These are phyloP conservation scores for Nicotiana noctiflora DNA, from an alignment of 257 asterid species.

Conservation along the genomic window DNA sequence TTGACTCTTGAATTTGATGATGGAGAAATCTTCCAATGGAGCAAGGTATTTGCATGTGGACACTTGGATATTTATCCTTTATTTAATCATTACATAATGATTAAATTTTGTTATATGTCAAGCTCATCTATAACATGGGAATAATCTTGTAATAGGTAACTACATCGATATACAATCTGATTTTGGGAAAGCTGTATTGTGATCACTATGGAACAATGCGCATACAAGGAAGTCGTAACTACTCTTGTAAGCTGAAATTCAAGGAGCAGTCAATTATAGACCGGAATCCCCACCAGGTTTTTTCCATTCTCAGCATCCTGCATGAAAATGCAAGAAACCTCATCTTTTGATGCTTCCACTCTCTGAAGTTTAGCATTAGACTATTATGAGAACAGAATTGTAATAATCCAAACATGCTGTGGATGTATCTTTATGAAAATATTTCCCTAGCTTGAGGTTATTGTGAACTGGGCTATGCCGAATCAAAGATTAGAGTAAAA, in stretches of 20 bases:
- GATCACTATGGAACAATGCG: conserved; percentile 98
- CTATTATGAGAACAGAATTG: not conserved
- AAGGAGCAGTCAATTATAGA: conserved; percentile 97
- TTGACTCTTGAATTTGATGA: conserved; percentile 91
- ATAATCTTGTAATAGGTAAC: conserved; percentile 55
- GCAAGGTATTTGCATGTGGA: conserved; percentile 50
- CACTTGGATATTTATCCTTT: not conserved
- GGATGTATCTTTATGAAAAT: too few relatives aligned
- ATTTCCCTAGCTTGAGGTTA: not conserved
- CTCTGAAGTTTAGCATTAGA: not conserved
- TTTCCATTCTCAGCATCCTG: conserved; percentile 1
- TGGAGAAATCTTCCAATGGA: conserved; percentile 94
- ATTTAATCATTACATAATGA: conserved; percentile 7
- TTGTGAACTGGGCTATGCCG: not conserved
- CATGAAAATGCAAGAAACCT: conserved; percentile 7
- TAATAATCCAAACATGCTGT: not conserved
- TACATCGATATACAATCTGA: conserved; percentile 94
- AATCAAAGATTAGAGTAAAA: not conserved
- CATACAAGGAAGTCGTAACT: conserved; percentile 65
- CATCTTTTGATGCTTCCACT: not conserved
- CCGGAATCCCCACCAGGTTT: conserved; percentile 96
- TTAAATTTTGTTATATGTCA: too few relatives aligned
- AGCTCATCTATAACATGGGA: not conserved
- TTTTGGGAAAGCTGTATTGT: conserved; percentile 85
- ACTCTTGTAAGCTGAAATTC: conserved; percentile 87